A percentile compares a stretch with the other conserved stretches of the same genome.
Evolutionary conservation across 306 rosid species (phyloP).

Genomic region (Acmispon strigosus): DNA sequence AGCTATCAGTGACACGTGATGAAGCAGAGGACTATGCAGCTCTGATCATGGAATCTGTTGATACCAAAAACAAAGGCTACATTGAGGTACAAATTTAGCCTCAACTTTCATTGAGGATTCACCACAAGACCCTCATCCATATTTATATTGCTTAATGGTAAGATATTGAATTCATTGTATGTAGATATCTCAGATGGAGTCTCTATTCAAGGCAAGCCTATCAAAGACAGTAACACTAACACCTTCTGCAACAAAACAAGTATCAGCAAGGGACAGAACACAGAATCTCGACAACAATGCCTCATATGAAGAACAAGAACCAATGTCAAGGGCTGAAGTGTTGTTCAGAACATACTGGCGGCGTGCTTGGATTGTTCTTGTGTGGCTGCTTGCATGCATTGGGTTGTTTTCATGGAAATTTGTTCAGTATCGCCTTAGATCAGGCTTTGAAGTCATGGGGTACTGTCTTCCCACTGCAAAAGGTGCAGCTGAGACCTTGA

Average conservation of each 20-base stretch:
- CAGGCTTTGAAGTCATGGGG: slow-evolving; percentile 84
- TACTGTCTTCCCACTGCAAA: slow-evolving; percentile 77
- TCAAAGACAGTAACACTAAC: slow-evolving; percentile 12
- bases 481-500: slow-evolving; percentile 85
- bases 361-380: slow-evolving; percentile 54
- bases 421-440: slow-evolving; percentile 46
- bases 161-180: not conserved
- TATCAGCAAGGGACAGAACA: not conserved
- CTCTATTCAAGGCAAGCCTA: slow-evolving; percentile 34
- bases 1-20: slow-evolving; percentile 60
- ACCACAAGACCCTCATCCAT: not conserved
- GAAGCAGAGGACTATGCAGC: slow-evolving; percentile 74
- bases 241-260: slow-evolving; percentile 25
- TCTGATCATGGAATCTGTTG: slow-evolving; percentile 59
- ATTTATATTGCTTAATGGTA: not conserved
- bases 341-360: slow-evolving; percentile 68
- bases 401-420: slow-evolving; percentile 76
- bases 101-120: not conserved
- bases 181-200: slow-evolving; percentile 43
- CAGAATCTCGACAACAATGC: slow-evolving; percentile 2
- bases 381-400: slow-evolving; percentile 49
- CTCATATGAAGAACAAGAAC: slow-evolving; percentile 26
- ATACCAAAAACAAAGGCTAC: slow-evolving; percentile 57
- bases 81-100: slow-evolving; percentile 51
- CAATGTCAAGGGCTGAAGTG: slow-evolving; percentile 50